Evolutionary conservation across 108 stramenopile species (phyloP), one percentile per base, ranked within the genome.

Genomic region (Stephanodiscus minutulus): DNA sequence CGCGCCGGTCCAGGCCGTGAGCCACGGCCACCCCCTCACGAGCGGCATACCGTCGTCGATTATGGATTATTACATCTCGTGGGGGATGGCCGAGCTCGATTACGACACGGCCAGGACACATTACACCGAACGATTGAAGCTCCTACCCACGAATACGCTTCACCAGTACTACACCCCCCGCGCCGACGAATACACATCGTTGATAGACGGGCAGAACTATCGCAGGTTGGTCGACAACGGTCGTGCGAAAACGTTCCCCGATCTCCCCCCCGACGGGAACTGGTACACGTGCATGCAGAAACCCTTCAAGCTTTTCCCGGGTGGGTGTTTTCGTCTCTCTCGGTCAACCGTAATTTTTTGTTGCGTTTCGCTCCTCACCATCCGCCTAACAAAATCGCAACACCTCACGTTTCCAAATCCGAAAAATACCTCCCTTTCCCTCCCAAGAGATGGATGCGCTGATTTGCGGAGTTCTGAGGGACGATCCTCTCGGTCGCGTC

Each of bases 221-320:
- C 47, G 36, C 21, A 9, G n/a, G 20, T 49, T 49, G 15, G 48
- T 48, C 18, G 48, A 65, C 48, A n/a, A 20, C 18, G 50, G 50
- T 13, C 50, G 50, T n/a, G 50, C 20, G 18, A 20, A 21, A 43
- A 61, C 59, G 41, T 64, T 64, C 24, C 50, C 50, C 20, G 15
- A 41, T 1, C 4, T 64, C 22, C 18, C 63, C 10, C n/a, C 28
- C 8, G 46, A 72, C 63, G 36, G 22, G 13, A 35, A 71, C 28
- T 35, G 50, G 55, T 81, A 81, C 37, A 57, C 62, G 49, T 72
- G 70, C 49, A 81, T 81, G 80, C 74, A 81, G 41, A 81, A 81
- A 22, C 80, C 80, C 25, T 66, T 66, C 57, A 81, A 81, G 56
- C 56, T 81, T 18, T 44, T 54, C 13, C 80, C 80, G n/a, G n/a